Base-by-base conservation (phyloP, 441 rosid genomes). In the Rhodomyrtus psidioides region DNA sequence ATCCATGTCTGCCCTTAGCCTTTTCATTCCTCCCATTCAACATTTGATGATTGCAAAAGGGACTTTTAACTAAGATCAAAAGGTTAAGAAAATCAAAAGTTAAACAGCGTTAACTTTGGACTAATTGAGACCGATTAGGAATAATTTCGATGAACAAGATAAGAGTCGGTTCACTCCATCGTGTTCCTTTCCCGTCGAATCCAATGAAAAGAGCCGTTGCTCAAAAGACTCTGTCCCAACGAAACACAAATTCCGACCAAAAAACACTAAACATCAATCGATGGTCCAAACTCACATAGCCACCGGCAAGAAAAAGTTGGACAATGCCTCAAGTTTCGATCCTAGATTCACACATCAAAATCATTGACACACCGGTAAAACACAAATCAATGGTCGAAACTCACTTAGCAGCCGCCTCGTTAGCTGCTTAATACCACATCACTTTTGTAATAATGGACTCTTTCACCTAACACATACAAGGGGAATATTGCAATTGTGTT, bases 1-100 rank as follows among this genome's bases (percentile, higher is more conserved):
- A 93, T 93, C 92, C 92, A 91, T 87, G 75, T 90, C 79, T 86
- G 89, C 86, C 79, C 49, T 84, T 88, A 51, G 82, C 92, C 89
- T 91, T 90, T 65, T 85, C 85, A 54, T 90, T 91, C 91, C 88
- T 89, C 85, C 89, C 83, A 85, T 85, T 54, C 83, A 85, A 88
- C 83, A 59, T 30, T 60, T 55, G 85, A 93, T 92, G 84, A 94
- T 94, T 90, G 81, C 87, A 10, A 49, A 89, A 82, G 93, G 85
- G 75, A 88, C 87, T 19, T 53, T 83, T 44, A 82, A 84, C 76
- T 85, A 82, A 56, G 90, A 90, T 81, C 24, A 82, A n/a, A 26
- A 4, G 58, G 70, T 39, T 12, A 9, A 27, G 27, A 23, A 53
- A 84, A 34, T 46, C 39, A 59, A 59, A 57, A 27, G 27, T 23